Base-by-base conservation (phyloP, 2,329 filamentous ascomycete species). In the Clarireedia monteithiana region DNA sequence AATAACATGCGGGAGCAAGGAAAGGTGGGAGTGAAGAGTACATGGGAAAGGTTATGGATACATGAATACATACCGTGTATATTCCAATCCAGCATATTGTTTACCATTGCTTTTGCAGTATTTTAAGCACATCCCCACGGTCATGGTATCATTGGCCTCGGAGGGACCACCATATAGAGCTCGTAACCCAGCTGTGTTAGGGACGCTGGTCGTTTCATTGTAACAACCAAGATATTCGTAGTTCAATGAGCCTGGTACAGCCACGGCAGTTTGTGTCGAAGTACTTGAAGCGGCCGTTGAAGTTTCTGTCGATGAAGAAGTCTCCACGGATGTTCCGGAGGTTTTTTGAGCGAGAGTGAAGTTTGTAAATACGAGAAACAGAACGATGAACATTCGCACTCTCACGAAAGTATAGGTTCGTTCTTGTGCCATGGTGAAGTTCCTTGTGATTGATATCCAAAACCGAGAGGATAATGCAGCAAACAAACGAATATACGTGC, bases 21-120 rank as follows among this genome's bases (percentile, higher is more conserved):
- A 42, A 6, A 42, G 7, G 5, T 17, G 3, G 39, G 39, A n/a
- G 2, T 9, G 42, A 24, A 24, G 20, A 20, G 1, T 23, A 5
- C n/a, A 42, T 40, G 10, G 26, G 3, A 10, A 23, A 14, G 4
- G 9, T 15, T 38, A 15, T 15, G 15, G 15, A 38, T 15, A 38
- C 15, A 40, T 30, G 6, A 30, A 30, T 34, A 59, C 63, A 4
- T 59, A 67, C 65, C 56, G 60, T 2, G 64, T 63, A 59, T 67
- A 67, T 55, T 66, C 65, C 54, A 67, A 48, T 6, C 66, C 65
- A 15, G 65, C 64, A 58, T 62, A 66, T 2, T 53, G 39, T 48
- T 62, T 63, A 1, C 38, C 50, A 26, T 58, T 56, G 1, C 42
- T 48, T 5, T 44, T 48, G 46, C 66, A 68, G 27, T 55, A 64